Base-by-base conservation (phyloP, 1,139 yeast species). In the Meyerozyma carpophila region DNA sequence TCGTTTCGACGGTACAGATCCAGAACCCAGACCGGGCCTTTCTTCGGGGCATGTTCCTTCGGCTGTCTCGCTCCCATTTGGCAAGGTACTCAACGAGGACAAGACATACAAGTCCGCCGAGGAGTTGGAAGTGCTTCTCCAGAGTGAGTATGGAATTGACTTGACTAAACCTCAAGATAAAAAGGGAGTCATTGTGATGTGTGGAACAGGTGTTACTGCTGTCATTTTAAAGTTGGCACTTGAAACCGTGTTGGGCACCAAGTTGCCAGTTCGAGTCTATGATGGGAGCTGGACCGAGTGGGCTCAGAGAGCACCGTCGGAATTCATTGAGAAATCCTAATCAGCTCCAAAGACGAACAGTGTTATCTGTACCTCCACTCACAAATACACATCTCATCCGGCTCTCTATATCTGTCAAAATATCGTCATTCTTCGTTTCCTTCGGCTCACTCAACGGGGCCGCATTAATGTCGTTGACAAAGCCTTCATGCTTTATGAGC, bases 201-300 rank as follows among this genome's bases (percentile, higher is more conserved):
- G 98, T 61, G 98, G 98, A 20, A 84, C 96, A 1, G 98, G 98
- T 41, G 97, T 91, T 39, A 84, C 96, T 18, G 97, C 96, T 0
- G 88, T 91, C 50, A 81, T 91, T 37, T 70, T 91, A 45, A 84
- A 85, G 61, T 52, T 68, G 38, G 78, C 77, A 8, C 59, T 73
- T 42, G 69, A 69, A 43, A 56, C 63, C 8, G 58, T 72, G 11
- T 72, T 82, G 21, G 94, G 88, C 3, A 65, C 87, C 36, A 80
- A 82, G 42, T 69, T 77, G 20, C 79, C 84, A 1, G 72, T 89
- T 16, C 77, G 81, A 43, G 84, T 93, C 7, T 93, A 91, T 56
- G 98, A 93, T 57, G 98, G 98, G 5, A 83, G 94, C 43, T 93
- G 98, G 98, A 86, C 96, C n/a, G 79, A 73, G 51, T 73, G 77